Conservation (phyloP, 306 rosid genomes). For the Citrullus amarus region DNA sequence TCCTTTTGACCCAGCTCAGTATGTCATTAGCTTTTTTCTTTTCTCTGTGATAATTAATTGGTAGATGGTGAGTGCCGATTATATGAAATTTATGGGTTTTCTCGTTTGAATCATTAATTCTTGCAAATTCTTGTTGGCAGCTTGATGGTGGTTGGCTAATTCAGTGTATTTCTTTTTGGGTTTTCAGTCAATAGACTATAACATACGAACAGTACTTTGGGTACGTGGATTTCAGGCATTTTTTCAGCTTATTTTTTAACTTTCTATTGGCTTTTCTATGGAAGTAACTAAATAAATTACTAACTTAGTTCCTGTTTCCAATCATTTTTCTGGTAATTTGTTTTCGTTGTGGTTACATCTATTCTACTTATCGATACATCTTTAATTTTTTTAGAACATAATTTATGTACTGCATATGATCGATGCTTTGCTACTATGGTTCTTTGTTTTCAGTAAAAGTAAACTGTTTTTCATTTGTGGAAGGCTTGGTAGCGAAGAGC, state of each 20-base stretch:
- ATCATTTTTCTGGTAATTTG: background rate
- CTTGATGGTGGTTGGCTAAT: background rate
- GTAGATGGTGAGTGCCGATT: background rate
- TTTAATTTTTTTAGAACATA: background rate
- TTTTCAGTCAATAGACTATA: background rate
- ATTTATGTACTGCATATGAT: background rate
- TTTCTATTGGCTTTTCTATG: background rate
- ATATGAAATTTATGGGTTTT: background rate
- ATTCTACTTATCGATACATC: too few relatives aligned
- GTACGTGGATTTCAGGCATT: background rate
- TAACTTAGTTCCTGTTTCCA: background rate
- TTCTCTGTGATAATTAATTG: background rate
- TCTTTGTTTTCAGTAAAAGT: background rate
- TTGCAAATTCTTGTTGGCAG: background rate
- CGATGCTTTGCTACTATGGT: background rate
- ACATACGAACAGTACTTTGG: background rate
- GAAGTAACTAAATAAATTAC: background rate
- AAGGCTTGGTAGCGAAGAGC: conserved; percentile 12
- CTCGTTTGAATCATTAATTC: background rate
- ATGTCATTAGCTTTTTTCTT: background rate
- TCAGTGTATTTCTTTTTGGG: background rate
- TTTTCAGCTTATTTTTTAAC: background rate
- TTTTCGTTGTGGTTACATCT: background rate
- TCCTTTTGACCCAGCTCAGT: background rate
- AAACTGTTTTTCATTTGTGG: background rate